phyloP scores from a whole-genome alignment of 1,284 basidiomycete species.

The Malassezia arunalokei region DNA sequence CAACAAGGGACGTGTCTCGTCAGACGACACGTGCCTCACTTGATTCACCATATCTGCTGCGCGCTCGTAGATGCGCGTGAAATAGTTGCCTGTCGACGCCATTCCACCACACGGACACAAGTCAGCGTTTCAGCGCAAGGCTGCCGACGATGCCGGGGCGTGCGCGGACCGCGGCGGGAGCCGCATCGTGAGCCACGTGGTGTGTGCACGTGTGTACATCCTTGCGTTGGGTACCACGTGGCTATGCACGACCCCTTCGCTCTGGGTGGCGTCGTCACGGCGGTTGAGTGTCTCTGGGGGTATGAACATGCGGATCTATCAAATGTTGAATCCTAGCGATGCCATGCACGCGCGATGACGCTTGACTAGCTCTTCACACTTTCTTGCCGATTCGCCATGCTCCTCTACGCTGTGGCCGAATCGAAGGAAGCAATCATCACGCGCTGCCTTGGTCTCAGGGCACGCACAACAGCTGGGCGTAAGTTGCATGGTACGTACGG shows the following conservation, averaged over 20 bases:
- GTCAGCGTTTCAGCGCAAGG: neutral
- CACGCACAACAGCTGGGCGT: constrained; percentile 67
- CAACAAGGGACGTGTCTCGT: constrained; percentile 10
- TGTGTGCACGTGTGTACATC: neutral
- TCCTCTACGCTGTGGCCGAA: constrained; percentile 53
- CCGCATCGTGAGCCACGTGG: neutral
- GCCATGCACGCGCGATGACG: constrained; percentile 83
- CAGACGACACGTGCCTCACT: neutral
- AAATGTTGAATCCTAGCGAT: constrained; percentile 48
- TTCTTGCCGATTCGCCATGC: constrained; percentile 55
- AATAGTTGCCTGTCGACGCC: neutral
- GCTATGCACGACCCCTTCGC: neutral
- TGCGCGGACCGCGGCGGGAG: no score
- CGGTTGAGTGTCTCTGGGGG: neutral
- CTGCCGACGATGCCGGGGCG: neutral
- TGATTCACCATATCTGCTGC: neutral
- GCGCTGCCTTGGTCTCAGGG: constrained; percentile 74
- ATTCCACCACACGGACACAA: neutral
- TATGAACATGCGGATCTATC: neutral
- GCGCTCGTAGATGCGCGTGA: constrained; percentile 5
- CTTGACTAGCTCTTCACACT: constrained; percentile 67
- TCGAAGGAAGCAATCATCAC: constrained; percentile 86
- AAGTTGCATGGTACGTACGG: constrained; percentile 56
- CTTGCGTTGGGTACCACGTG: no score
- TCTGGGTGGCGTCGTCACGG: neutral